phyloP scores from a whole-genome alignment of 768 basidiomycete genomes.

The Daedalea quercina region DNA sequence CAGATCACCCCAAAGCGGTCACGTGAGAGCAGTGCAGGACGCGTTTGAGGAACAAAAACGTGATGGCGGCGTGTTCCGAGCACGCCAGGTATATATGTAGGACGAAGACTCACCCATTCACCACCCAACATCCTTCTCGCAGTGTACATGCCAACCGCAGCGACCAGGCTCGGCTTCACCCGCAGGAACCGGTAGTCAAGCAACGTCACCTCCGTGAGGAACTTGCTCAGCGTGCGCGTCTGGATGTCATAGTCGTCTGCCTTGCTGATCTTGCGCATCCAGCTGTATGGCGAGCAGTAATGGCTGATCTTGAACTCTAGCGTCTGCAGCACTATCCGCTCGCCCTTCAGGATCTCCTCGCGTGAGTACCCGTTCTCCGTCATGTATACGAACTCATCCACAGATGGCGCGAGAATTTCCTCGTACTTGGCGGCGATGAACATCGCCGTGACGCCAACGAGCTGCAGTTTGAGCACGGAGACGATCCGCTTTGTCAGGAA shows the following conservation, averaged over 20 bases:
- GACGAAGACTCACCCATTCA: slow-evolving; percentile 76
- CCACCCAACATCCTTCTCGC: slow-evolving; percentile 91
- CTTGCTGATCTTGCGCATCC: slow-evolving; percentile 98
- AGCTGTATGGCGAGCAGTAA: slow-evolving; percentile 98
- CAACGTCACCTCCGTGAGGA: slow-evolving; percentile 92
- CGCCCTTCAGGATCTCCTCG: slow-evolving; percentile 97
- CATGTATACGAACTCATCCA: slow-evolving; percentile 99
- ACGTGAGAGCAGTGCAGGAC: slow-evolving; percentile 24
- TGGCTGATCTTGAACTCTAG: slow-evolving; percentile 93
- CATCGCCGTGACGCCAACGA: slow-evolving; percentile 98
- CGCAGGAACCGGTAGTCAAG: slow-evolving; percentile 89
- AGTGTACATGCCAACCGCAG: slow-evolving; percentile 96
- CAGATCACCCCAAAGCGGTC: slow-evolving; percentile 16
- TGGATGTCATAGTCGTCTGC: slow-evolving; percentile 99
- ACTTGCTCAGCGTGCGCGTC: slow-evolving; percentile 95
- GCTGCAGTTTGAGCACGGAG: slow-evolving; percentile 79
- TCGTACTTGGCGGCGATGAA: slow-evolving; percentile 99
- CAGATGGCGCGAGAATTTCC: slow-evolving; percentile 94
- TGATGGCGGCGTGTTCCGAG: slow-evolving; percentile 9
- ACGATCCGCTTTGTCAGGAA: slow-evolving; percentile 68
- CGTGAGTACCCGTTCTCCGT: slow-evolving; percentile 90
- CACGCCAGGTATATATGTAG: slow-evolving; percentile 12
- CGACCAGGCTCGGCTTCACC: slow-evolving; percentile 88
- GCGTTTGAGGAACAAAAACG: slow-evolving; percentile 12
- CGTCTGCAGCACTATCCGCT: slow-evolving; percentile 91